Evolutionary conservation across 2,329 filamentous ascomycete species (phyloP), one percentile per base, ranked within the genome.

Genomic region (Westerdykella ornata): DNA sequence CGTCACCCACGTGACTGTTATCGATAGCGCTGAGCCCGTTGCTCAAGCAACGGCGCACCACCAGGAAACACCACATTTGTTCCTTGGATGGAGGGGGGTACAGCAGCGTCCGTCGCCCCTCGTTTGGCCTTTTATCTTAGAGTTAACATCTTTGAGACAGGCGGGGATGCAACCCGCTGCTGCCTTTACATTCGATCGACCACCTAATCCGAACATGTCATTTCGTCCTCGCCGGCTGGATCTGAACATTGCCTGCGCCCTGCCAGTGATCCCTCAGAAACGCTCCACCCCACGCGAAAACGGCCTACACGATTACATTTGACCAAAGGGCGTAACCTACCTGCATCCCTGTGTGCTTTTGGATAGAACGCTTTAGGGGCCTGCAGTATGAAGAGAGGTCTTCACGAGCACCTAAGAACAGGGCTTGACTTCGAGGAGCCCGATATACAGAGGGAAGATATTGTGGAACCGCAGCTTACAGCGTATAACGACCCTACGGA

Each of bases 401-500:
- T 49, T 2, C 44, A 44, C 19, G 3, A 4, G 17, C 39, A 39
- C 37, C 45, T 65, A 32, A 54, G 46, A 43, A 49, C 48, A 35
- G 59, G 54, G 17, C 43, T 62, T 15, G 48, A 54, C 39, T 49
- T 47, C 37, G 53, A 57, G 29, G 44, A 45, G n/a, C 35, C 50
- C 16, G 34, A 51, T 9, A n/a, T 40, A 41, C 38, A 55, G 33
- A 49, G 46, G 28, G 48, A 54, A 37, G 56, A 71, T 6, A 54
- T 77, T 19, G 73, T 78, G 49, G 75, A 70, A 53, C 70, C 75
- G 38, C 62, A 70, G 2, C 38, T 47, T 3, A 37, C 44, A 46
- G 65, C 71, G 6, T 74, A 77, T n/a, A 77, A 76, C 5, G 79
- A 84, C 35, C 68, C 78, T 36, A 75, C 79, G 26, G 57, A 74